Evolutionary conservation across 2,329 filamentous ascomycete species (phyloP), one percentile per base, ranked within the genome.

Genomic region (Bipolaris victoriae): DNA sequence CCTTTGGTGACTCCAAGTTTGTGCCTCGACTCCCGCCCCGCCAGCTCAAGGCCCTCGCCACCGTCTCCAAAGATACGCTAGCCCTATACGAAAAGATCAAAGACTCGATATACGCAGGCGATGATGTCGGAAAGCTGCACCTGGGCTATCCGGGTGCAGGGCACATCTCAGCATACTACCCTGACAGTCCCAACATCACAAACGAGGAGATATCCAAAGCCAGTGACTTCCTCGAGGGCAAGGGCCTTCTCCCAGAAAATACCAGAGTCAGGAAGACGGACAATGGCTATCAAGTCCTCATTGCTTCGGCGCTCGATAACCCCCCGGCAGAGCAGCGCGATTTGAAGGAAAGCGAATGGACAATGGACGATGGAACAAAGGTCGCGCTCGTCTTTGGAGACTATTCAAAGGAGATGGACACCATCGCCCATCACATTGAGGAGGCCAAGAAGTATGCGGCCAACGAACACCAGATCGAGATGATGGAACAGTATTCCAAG

Each of bases 121-220:
- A 72, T 24, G 74, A 74, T 49, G 71, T 78, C 13, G 73, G 67
- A 7, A 74, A 73, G 56, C 76, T 83, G 69, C 81, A 82, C 60
- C 67, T 84, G 26, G 82, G 81, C 15, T 83, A 81, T 57, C 81
- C 81, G 4, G 76, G 80, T 50, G 66, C 72, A 13, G 80, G 80
- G 3, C 81, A 83, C 61, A 72, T 83, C 39, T 80, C 77, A 4
- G 80, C 80, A 2, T 83, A 83, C 69, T 83, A 83, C 55, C 81
- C 81, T 0, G 76, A 82, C 55, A 81, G 79, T 24, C 77, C 80
- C 1, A 65, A 75, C 43, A 81, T 83, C 61, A 81, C 79, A 5
- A 76, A 77, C 45, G 78, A 79, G 47, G 80, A 83, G 63, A 83
- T 83, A 55, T 66, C 76, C 2, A 69, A 70, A 16, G 74, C 81